These are phyloP conservation scores for Smallanthus sonchifolius DNA, from an alignment of 129 eudicot genomes.

Conservation along the genomic window DNA sequence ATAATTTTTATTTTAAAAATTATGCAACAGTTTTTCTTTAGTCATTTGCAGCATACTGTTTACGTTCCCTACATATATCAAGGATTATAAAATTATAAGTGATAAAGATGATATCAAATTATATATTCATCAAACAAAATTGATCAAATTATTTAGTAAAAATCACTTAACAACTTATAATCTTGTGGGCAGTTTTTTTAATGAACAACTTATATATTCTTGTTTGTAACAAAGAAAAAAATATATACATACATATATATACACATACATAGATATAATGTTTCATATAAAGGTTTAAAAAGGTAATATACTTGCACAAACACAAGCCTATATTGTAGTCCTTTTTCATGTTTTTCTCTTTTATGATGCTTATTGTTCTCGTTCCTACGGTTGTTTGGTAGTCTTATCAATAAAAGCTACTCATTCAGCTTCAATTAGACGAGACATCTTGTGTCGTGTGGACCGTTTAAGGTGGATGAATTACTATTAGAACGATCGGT, in stretches of 20 bases:
- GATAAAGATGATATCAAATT: too few relatives aligned
- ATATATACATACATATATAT: too few relatives aligned
- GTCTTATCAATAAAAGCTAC: neutral
- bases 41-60: too few relatives aligned
- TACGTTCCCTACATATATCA: too few relatives aligned
- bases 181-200: too few relatives aligned
- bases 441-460: constrained; percentile 1
- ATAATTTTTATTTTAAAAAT: too few relatives aligned
- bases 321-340: neutral
- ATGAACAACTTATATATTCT: too few relatives aligned
- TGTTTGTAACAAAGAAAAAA: too few relatives aligned
- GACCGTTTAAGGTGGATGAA: neutral
- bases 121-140: too few relatives aligned
- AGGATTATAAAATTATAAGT: too few relatives aligned
- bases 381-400: neutral
- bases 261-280: neutral
- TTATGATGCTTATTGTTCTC: neutral
- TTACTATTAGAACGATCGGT: neutral
- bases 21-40: neutral
- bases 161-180: too few relatives aligned
- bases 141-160: too few relatives aligned
- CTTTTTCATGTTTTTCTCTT: neutral
- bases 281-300: neutral
- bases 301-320: neutral
- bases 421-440: neutral